A percentile compares a stretch with the other conserved stretches of the same genome.
Conservation (phyloP, 2,329 filamentous ascomycete species). For the Neofusicoccum laricinum region DNA sequence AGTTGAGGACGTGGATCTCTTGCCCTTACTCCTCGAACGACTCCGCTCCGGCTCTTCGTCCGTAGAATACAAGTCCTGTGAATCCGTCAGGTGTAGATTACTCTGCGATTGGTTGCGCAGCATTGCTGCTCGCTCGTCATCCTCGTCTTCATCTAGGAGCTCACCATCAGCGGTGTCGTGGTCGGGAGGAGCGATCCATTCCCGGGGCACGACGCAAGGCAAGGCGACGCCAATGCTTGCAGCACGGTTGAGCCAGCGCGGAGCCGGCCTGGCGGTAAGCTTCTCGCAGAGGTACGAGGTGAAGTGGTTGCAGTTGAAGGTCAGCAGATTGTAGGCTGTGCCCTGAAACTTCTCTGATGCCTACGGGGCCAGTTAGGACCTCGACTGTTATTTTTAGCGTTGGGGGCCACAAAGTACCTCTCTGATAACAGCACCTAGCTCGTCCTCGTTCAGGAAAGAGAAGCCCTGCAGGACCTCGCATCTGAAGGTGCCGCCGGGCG, state of each 20-base stretch:
- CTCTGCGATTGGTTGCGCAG: conserved; percentile 42
- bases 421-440: conserved; percentile 69
- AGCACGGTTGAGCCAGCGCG: conserved; percentile 76
- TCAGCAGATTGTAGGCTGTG: conserved; percentile 75
- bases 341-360: conserved; percentile 73
- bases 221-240: conserved; percentile 79
- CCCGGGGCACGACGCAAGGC: conserved; percentile 76
- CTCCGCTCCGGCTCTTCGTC: conserved; percentile 21
- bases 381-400: background rate
- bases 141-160: conserved; percentile 57
- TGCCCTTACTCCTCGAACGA: background rate
- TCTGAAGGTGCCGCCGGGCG: conserved; percentile 74
- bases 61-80: conserved; percentile 29
- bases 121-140: conserved; percentile 60
- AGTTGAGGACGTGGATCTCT: background rate
- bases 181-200: conserved; percentile 79
- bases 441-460: conserved; percentile 64
- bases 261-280: conserved; percentile 68
- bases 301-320: conserved; percentile 87
- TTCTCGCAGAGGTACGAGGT: conserved; percentile 72
- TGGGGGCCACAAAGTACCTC: conserved; percentile 30
- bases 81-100: conserved; percentile 16
- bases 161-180: conserved; percentile 70
- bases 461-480: conserved; percentile 76
- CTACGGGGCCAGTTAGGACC: conserved; percentile 29